Evolutionary conservation across 176 grass and related monocot species (phyloP).

Genomic region (Oryza meyeriana): DNA sequence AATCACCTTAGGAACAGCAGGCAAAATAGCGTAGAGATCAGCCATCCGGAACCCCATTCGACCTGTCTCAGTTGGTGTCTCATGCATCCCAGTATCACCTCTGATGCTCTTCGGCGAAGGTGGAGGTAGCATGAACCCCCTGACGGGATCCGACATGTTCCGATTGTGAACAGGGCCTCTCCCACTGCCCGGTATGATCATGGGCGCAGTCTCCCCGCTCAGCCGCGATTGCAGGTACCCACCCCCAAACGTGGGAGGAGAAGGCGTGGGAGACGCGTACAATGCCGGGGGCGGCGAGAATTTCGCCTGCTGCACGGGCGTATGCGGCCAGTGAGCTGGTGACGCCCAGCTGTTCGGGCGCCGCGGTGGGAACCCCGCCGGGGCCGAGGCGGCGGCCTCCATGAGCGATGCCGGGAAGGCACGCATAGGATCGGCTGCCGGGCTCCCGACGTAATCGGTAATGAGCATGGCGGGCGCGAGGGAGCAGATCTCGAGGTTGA

Average conservation of each 20-base stretch:
- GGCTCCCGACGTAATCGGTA: constrained; percentile 76
- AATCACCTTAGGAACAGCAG: constrained; percentile 73
- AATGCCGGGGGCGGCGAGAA: constrained; percentile 57
- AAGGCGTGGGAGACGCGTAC: constrained; percentile 72
- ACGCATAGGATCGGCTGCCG: constrained; percentile 59
- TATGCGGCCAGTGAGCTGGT: constrained; percentile 42
- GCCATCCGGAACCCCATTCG: constrained; percentile 42
- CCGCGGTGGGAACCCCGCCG: constrained; percentile 21
- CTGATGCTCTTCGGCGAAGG: constrained; percentile 53
- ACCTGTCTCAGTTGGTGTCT: constrained; percentile 52
- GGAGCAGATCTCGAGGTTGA: constrained; percentile 69
- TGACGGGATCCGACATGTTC: constrained; percentile 72
- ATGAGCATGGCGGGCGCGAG: constrained; percentile 65
- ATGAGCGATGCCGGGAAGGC: constrained; percentile 75
- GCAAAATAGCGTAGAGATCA: constrained; percentile 64
- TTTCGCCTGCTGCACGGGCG: constrained; percentile 45
- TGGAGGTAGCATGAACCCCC: constrained; percentile 67
- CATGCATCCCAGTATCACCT: constrained; percentile 45
- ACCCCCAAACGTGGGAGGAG: constrained; percentile 62
- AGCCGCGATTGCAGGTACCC: constrained; percentile 66
- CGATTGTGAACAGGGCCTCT: constrained; percentile 45
- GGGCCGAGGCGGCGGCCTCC: constrained; percentile 15
- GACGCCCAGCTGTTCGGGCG: constrained; percentile 61
- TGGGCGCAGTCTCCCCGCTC: constrained; percentile 54
- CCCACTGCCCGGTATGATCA: constrained; percentile 63